These are phyloP conservation scores for Amauroascus verrucosus DNA, from an alignment of 2,329 filamentous ascomycete species.

Conservation along the genomic window DNA sequence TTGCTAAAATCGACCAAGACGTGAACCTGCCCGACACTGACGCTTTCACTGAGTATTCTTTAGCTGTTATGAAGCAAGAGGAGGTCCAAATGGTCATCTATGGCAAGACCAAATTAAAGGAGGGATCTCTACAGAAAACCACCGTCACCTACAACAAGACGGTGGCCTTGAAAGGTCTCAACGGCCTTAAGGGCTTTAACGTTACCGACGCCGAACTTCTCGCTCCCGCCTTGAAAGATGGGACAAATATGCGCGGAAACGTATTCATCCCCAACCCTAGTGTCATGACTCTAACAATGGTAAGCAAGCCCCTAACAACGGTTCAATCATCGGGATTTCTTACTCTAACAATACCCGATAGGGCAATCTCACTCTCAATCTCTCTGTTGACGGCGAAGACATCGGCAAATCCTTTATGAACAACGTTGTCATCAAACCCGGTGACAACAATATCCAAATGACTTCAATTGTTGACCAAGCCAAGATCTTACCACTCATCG, in stretches of 20 bases:
- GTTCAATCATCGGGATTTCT: no score
- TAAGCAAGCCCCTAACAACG: constrained; percentile 19
- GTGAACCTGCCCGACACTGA: constrained; percentile 36
- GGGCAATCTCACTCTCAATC: constrained; percentile 48
- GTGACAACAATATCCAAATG: constrained; percentile 45
- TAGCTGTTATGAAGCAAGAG: constrained; percentile 40
- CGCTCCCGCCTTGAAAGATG: constrained; percentile 28
- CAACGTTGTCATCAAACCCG: constrained; percentile 45
- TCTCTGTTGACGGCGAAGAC: constrained; percentile 38
- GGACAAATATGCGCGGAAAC: constrained; percentile 45
- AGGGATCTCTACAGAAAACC: constrained; percentile 41
- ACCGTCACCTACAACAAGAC: constrained; percentile 47
- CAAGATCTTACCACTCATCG: constrained; percentile 25
- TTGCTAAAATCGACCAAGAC: constrained; percentile 36
- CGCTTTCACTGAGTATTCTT: constrained; percentile 43
- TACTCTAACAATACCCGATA: constrained; percentile 11
- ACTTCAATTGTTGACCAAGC: constrained; percentile 40
- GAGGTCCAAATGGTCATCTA: constrained; percentile 41
- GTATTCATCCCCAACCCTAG: constrained; percentile 52
- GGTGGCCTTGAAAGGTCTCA: constrained; percentile 50
- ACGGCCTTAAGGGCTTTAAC: constrained; percentile 44
- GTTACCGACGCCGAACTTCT: constrained; percentile 42
- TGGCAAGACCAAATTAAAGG: constrained; percentile 44
- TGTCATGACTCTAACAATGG: constrained; percentile 46
- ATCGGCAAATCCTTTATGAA: constrained; percentile 44